Evolutionary conservation across 306 rosid genomes (phyloP).

Genomic region (Quercus alba): DNA sequence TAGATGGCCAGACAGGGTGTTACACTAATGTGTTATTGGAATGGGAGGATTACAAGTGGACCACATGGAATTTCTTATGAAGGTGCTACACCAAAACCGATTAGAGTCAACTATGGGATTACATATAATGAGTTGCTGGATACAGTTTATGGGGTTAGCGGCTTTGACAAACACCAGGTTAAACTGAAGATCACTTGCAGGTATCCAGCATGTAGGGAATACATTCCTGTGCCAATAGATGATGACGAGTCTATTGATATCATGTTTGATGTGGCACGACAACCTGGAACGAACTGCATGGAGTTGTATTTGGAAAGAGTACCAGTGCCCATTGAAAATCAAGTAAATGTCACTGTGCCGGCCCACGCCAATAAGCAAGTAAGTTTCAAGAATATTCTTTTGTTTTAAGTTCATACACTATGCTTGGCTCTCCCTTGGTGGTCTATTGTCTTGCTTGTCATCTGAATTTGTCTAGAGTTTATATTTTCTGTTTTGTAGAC

Average conservation of each 20-base stretch:
- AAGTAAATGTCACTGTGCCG: conserved; percentile 1
- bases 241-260: conserved; percentile 28
- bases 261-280: conserved; percentile 25
- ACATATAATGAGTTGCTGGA: conserved; percentile 22
- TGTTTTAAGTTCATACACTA: neutral
- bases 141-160: conserved; percentile 14
- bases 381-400: neutral
- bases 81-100: conserved; percentile 26
- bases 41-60: conserved; percentile 21
- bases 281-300: conserved; percentile 24
- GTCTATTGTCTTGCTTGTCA: neutral
- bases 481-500: neutral
- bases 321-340: neutral
- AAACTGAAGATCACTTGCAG: conserved; percentile 25
- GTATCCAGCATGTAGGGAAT: conserved; percentile 30
- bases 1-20: conserved; percentile 27
- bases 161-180: conserved; percentile 16
- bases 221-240: conserved; percentile 26
- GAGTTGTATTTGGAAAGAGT: conserved; percentile 23
- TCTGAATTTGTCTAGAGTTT: neutral
- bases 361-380: conserved; percentile 14
- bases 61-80: conserved; percentile 26
- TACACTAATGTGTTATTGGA: conserved; percentile 29
- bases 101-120: conserved; percentile 23
- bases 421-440: neutral